Percentiles rank a stretch among this genome's conserved stretches.
Conservation (phyloP, 2,329 filamentous ascomycete genomes). For the Sphaerulina vaccinii region DNA sequence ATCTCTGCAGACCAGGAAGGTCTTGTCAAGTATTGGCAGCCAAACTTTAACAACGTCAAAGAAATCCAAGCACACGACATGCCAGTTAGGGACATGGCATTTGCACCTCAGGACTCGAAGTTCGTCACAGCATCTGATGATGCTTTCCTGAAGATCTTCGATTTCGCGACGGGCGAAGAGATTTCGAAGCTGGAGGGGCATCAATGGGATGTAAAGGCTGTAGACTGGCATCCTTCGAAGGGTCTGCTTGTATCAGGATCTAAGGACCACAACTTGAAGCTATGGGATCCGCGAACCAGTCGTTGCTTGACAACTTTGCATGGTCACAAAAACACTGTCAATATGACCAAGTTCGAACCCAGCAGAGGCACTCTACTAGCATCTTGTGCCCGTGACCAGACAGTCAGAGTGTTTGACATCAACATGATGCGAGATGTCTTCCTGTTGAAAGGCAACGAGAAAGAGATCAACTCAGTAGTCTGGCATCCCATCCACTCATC, state of each 20-base stretch:
- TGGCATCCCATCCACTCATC: constrained; percentile 94
- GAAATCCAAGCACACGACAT: constrained; percentile 88
- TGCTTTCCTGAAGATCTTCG: constrained; percentile 89
- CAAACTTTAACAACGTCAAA: constrained; percentile 98
- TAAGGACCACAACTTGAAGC: constrained; percentile 94
- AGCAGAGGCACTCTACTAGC: constrained; percentile 81
- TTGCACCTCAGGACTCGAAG: constrained; percentile 90
- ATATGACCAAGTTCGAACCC: constrained; percentile 85
- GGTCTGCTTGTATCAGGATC: constrained; percentile 92
- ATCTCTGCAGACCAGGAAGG: constrained; percentile 94
- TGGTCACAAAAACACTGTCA: constrained; percentile 96
- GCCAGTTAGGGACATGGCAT: constrained; percentile 85
- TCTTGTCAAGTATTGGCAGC: constrained; percentile 96
- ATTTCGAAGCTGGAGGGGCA: constrained; percentile 88
- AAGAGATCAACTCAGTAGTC: constrained; percentile 85
- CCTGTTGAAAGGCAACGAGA: constrained; percentile 89
- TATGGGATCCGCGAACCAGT: constrained; percentile 94
- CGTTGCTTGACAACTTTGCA: constrained; percentile 90
- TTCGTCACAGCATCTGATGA: constrained; percentile 97
- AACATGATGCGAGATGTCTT: constrained; percentile 98
- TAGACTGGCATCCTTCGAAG: constrained; percentile 96
- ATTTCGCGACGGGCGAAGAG: constrained; percentile 82
- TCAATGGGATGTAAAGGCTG: constrained; percentile 95
- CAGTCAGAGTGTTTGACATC: constrained; percentile 88
- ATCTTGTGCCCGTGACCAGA: constrained; percentile 90